Percentiles rank a stretch among this genome's conserved stretches.
phyloP scores from a whole-genome alignment of 139 green algal species.

The Pleodorina starrii region DNA sequence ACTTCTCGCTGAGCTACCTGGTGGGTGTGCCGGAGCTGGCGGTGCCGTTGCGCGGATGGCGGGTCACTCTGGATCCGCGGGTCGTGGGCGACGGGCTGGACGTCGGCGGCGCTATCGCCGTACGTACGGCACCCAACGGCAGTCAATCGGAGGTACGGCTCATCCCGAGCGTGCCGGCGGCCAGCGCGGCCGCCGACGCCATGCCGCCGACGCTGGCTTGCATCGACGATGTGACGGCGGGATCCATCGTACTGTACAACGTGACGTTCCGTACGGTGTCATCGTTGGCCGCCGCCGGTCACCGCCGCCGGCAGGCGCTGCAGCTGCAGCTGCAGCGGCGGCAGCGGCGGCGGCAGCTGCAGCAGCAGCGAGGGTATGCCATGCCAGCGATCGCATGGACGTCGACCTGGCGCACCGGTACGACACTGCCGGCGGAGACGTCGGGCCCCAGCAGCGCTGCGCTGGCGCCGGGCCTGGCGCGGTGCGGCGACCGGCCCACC shows the following conservation, averaged over 20 bases:
- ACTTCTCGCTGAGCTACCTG: neutral
- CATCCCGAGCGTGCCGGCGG: neutral
- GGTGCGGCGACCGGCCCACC: neutral
- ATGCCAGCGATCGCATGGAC: neutral
- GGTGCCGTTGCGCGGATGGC: neutral
- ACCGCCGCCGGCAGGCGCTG: neutral
- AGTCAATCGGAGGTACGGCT: neutral
- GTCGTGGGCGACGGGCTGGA: neutral
- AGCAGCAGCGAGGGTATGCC: slow-evolving; percentile 1
- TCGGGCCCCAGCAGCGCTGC: neutral
- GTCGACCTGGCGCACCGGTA: neutral
- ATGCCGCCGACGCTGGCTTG: neutral
- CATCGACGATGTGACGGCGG: neutral
- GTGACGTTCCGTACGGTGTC: neutral
- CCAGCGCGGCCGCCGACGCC: too few species aligned
- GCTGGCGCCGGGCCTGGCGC: neutral
- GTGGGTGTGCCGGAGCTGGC: neutral
- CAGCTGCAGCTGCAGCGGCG: neutral
- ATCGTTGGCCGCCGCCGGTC: neutral
- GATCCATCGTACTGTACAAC: neutral
- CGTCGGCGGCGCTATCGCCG: neutral
- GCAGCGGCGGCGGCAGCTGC: neutral
- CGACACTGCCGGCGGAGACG: neutral
- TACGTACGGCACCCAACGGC: neutral
- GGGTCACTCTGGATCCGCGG: neutral